Conservation (phyloP, 371 early-diverging fungal genomes). For the Pancytospora philotis region DNA sequence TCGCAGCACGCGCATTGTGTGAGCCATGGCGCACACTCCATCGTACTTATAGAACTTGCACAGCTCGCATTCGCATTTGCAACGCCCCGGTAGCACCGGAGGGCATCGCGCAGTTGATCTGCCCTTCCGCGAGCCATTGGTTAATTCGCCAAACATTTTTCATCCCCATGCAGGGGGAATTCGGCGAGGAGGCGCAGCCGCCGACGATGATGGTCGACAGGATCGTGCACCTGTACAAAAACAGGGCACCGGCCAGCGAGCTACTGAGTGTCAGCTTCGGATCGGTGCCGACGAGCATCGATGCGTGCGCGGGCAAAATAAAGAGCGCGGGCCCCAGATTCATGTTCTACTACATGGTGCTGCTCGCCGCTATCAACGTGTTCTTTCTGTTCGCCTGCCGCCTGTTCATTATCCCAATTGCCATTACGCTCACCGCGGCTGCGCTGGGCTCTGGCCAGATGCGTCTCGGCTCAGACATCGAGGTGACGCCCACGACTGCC, state of each 20-base stretch:
- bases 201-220: background rate
- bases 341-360: background rate
- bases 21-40: too few species aligned
- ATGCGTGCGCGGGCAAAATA: background rate
- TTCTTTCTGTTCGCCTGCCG: background rate
- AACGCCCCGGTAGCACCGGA: too few species aligned
- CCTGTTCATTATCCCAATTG: background rate
- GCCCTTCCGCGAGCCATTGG: too few species aligned
- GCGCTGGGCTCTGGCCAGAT: background rate
- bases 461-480: background rate
- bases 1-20: too few species aligned
- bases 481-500: background rate
- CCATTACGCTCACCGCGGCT: background rate
- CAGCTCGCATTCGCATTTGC: too few species aligned
- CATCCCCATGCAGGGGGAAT: slow-evolving; percentile 2
- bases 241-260: background rate
- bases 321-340: background rate
- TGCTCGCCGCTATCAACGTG: background rate
- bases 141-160: too few species aligned
- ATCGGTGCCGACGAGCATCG: background rate
- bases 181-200: background rate
- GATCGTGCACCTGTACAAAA: background rate
- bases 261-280: background rate
- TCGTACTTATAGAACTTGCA: too few species aligned
- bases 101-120: too few species aligned